Base-by-base conservation (phyloP, 2,329 filamentous ascomycete genomes). In the Geosmithia morbida region DNA sequence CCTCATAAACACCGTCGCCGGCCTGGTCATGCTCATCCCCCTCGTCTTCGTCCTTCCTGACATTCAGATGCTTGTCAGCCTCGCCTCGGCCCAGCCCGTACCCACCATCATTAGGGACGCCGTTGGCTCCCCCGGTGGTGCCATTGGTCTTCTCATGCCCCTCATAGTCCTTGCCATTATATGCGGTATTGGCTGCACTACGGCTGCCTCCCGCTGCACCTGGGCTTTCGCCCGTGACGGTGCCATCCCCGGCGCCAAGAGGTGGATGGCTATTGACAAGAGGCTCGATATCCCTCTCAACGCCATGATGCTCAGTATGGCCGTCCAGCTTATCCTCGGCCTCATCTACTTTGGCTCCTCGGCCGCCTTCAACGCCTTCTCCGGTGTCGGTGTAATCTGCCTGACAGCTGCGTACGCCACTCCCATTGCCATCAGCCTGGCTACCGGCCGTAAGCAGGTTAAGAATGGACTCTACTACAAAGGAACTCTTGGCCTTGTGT, bases 201-300 rank as follows among this genome's bases (percentile, higher is more conserved):
- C 80, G 2, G 81, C 81, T 41, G 68, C 80, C 7, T 83, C 79
- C 16, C 77, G 81, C 48, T 81, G 75, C 61, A 75, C 75, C 45
- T 85, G 80, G 74, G 81, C 80, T 1, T 85, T 85, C 57, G 73
- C 81, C 43, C 78, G 81, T 56, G 81, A 85, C 55, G 79, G 80
- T 46, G 81, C 80, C 50, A 78, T 85, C 42, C 81, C 81, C 19
- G 79, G 78, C 16, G 75, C 76, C 48, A 63, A 66, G 48, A 66
- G 60, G 64, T 84, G 80, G 78, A 75, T 74, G 57, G 59, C 70
- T 51, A 74, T 85, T 54, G 75, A 84, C 66, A 63, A 62, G 44
- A 75, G 68, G 49, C 68, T 83, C 1, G 79, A 83, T 51, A 71
- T 85, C 3, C 81, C 81, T 0, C 55, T 85, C 48, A 84, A 85